Conservation (phyloP, 164 flowering plant species). For the Nelumbo lutea region DNA sequence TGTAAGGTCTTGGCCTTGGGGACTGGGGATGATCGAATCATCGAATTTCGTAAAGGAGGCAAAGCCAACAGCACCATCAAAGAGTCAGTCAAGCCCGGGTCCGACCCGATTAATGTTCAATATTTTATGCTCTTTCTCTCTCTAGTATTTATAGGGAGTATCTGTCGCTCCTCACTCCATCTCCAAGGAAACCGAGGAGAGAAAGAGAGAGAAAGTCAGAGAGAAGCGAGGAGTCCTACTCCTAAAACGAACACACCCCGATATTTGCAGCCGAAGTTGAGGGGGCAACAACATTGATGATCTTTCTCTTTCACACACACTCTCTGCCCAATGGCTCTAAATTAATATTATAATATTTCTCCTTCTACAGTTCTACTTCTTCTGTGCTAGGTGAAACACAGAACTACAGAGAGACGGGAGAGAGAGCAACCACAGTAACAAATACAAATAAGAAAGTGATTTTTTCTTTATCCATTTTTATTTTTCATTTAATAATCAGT, state of each 20-base stretch:
- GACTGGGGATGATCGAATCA: too few species aligned
- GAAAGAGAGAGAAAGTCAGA: slow-evolving; percentile 1
- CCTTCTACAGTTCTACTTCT: too few species aligned
- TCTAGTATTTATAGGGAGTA: neutral
- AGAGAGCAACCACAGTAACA: slow-evolving; percentile 9
- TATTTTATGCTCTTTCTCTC: slow-evolving; percentile 2
- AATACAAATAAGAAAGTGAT: slow-evolving; percentile 1
- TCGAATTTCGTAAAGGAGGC: too few species aligned
- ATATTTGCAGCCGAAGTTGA: slow-evolving; percentile 34
- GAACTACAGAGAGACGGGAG: neutral
- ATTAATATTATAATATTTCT: too few species aligned
- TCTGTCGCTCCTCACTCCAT: slow-evolving; percentile 32
- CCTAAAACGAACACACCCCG: slow-evolving; percentile 5
- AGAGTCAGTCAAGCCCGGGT: too few species aligned
- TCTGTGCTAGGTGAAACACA: too few species aligned
- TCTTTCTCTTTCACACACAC: too few species aligned
- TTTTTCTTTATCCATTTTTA: neutral
- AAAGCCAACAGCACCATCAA: too few species aligned
- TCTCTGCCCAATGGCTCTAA: too few species aligned
- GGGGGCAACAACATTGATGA: slow-evolving; percentile 1
- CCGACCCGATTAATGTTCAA: too few species aligned
- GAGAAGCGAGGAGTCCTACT: slow-evolving; percentile 27
- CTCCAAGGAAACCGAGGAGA: slow-evolving; percentile 6
- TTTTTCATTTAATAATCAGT: neutral
- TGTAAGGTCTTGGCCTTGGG: too few species aligned